phyloP scores from a whole-genome alignment of 768 basidiomycete species.

The Tylopilus plumbeoviolaceoides region DNA sequence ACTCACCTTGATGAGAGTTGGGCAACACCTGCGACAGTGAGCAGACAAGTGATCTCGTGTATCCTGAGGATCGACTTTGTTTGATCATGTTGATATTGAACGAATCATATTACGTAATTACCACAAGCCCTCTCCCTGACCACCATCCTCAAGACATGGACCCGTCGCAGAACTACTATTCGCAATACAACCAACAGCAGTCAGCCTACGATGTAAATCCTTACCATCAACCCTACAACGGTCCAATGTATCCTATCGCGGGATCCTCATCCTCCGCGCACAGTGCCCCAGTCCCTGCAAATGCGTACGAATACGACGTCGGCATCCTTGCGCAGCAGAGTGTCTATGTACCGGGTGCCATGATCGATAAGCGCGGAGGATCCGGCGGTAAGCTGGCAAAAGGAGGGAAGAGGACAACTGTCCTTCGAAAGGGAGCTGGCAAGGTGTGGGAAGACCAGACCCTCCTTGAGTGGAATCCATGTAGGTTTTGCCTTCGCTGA shows the following conservation, averaged over 20 bases:
- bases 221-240: conserved; percentile 77
- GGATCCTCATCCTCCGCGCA: conserved; percentile 66
- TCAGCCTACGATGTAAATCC: conserved; percentile 64
- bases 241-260: conserved; percentile 64
- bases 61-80: conserved; percentile 15
- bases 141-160: conserved; percentile 22
- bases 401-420: conserved; percentile 89
- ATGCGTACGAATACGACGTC: conserved; percentile 90
- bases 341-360: conserved; percentile 88
- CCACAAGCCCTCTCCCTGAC: not conserved
- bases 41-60: conserved; percentile 9
- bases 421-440: conserved; percentile 91
- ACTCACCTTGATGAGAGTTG: conserved; percentile 41
- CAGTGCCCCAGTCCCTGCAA: conserved; percentile 77
- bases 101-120: conserved; percentile 17
- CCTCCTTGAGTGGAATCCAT: conserved; percentile 94
- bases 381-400: conserved; percentile 83
- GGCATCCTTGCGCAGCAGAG: conserved; percentile 88
- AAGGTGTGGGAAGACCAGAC: conserved; percentile 99
- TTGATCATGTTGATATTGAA: conserved; percentile 29
- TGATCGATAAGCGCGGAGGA: conserved; percentile 84
- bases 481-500: conserved; percentile 44
- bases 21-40: conserved; percentile 29
- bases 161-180: conserved; percentile 41
- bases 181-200: conserved; percentile 50